Evolutionary conservation across 2,329 filamentous ascomycete species (phyloP).

Genomic region (Chlorencoelia australis): DNA sequence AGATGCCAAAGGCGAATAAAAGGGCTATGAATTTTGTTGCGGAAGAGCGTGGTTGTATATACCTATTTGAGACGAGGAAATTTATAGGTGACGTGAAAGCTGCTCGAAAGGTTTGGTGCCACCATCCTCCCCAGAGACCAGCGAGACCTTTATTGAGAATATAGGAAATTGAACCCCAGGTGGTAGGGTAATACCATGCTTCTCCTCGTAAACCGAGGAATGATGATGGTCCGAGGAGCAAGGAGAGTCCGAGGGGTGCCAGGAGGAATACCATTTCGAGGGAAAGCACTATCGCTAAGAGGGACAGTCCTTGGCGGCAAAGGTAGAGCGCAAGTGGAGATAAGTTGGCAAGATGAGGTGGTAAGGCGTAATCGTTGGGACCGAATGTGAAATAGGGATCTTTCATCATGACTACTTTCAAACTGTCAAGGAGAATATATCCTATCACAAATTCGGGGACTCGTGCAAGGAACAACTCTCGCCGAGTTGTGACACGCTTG

Average conservation of each 20-base stretch:
- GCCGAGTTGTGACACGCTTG: constrained; percentile 32
- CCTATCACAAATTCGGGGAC: constrained; percentile 38
- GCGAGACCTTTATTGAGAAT: constrained; percentile 61
- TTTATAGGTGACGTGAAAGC: constrained; percentile 53
- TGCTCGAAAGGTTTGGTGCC: constrained; percentile 84
- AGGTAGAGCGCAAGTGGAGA: constrained; percentile 37
- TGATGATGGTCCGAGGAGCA: constrained; percentile 35
- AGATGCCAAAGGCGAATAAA: constrained; percentile 52
- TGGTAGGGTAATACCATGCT: constrained; percentile 51
- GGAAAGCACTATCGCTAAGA: constrained; percentile 46
- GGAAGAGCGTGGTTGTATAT: constrained; percentile 29
- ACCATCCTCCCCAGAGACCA: constrained; percentile 78
- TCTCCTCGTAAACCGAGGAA: constrained; percentile 45
- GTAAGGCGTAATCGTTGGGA: constrained; percentile 32
- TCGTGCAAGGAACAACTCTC: constrained; percentile 36
- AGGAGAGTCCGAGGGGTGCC: constrained; percentile 46
- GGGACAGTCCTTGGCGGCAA: constrained; percentile 47
- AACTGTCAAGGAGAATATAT: constrained; percentile 60
- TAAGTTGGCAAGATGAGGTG: constrained; percentile 35
- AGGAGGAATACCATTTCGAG: constrained; percentile 52
- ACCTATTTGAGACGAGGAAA: constrained; percentile 34
- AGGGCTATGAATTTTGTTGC: constrained; percentile 28
- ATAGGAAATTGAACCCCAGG: constrained; percentile 41
- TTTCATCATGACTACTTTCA: constrained; percentile 58
- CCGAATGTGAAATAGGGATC: constrained; percentile 69